A percentile compares a stretch with the other conserved stretches of the same genome.
Conservation (phyloP, 2,329 filamentous ascomycete genomes). For the Colletotrichum sublineola region DNA sequence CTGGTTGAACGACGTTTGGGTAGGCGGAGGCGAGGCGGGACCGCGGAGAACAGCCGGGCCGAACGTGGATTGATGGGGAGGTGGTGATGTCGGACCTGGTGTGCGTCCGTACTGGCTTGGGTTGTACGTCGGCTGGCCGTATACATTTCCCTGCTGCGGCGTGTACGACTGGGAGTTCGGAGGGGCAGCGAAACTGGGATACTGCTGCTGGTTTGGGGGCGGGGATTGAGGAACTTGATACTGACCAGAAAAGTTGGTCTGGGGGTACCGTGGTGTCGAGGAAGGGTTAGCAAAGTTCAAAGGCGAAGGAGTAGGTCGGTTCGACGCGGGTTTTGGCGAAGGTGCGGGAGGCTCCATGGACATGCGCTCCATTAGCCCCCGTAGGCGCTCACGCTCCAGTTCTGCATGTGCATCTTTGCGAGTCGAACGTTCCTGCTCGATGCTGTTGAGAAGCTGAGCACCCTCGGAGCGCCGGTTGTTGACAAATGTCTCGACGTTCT, state of each 20-base stretch:
- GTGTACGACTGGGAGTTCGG: conserved; percentile 52
- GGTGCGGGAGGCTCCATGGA: conserved; percentile 77
- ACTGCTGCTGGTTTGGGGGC: conserved; percentile 62
- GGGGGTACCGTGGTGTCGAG: conserved; percentile 63
- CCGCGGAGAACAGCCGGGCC: conserved; percentile 54
- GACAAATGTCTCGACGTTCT: conserved; percentile 97
- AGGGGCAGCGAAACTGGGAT: conserved; percentile 60
- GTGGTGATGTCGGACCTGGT: conserved; percentile 70
- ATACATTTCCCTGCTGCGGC: conserved; percentile 58
- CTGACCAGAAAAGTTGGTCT: conserved; percentile 67
- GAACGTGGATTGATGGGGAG: conserved; percentile 71
- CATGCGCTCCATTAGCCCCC: conserved; percentile 95
- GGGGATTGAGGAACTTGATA: conserved; percentile 72
- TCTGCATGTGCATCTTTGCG: conserved; percentile 76
- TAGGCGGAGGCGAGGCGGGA: conserved; percentile 69
- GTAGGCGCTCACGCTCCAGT: conserved; percentile 85
- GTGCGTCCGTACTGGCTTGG: conserved; percentile 71
- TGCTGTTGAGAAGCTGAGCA: conserved; percentile 87
- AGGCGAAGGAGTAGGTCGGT: conserved; percentile 52
- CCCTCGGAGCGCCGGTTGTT: conserved; percentile 94
- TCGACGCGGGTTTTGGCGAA: conserved; percentile 53
- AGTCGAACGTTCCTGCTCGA: conserved; percentile 81
- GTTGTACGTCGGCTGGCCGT: conserved; percentile 68
- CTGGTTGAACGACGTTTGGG: conserved; percentile 63
- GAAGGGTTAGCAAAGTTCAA: conserved; percentile 50